phyloP scores from a whole-genome alignment of 805 yeast species.

The Candida nitratophila region DNA sequence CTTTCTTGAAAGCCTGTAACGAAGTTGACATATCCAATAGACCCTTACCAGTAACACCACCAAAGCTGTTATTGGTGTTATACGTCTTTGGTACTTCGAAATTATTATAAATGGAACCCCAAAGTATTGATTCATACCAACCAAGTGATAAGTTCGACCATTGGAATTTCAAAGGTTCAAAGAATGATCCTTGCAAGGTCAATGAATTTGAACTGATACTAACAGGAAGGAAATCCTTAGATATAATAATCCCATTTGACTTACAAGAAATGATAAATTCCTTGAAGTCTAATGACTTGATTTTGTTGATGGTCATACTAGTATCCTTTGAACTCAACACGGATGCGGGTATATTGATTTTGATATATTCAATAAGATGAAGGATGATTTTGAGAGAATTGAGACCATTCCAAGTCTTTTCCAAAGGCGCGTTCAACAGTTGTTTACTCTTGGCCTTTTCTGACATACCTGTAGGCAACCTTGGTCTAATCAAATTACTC shows the following conservation, averaged over 20 bases:
- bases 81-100: conserved; percentile 28
- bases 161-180: conserved; percentile 42
- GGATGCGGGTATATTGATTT: conserved; percentile 15
- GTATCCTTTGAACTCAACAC: conserved; percentile 26
- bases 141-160: conserved; percentile 65
- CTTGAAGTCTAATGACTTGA: conserved; percentile 31
- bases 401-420: conserved; percentile 50
- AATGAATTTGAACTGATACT: conserved; percentile 5
- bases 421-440: conserved; percentile 42
- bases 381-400: conserved; percentile 38
- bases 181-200: conserved; percentile 30
- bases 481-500: conserved; percentile 39
- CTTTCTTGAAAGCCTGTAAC: conserved; percentile 24
- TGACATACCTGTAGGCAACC: conserved; percentile 57
- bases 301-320: conserved; percentile 29
- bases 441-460: conserved; percentile 45
- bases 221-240: conserved; percentile 1
- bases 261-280: conserved; percentile 3
- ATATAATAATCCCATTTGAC: background rate
- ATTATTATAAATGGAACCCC: conserved; percentile 46
- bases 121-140: conserved; percentile 66
- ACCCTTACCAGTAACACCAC: conserved; percentile 3
- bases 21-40: conserved; percentile 30
- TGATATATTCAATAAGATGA: conserved; percentile 24
- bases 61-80: conserved; percentile 8